These are phyloP conservation scores for Penicillium daleae DNA, from an alignment of 495 filamentous ascomycete species.

Conservation along the genomic window DNA sequence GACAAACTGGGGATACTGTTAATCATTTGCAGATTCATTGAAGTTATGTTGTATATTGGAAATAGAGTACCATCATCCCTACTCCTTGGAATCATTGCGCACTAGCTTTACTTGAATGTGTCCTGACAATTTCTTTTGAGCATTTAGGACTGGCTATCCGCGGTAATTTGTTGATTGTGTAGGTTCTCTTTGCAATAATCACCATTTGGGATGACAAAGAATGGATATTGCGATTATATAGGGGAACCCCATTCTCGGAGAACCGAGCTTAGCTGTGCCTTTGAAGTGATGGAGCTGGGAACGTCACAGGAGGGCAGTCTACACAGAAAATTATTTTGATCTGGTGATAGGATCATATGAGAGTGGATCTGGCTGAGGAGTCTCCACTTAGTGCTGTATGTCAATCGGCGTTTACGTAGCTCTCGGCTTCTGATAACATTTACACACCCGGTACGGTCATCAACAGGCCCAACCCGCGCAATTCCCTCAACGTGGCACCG, in stretches of 20 bases:
- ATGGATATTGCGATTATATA: no score
- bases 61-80: neutral
- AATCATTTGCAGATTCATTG: neutral
- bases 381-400: neutral
- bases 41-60: neutral
- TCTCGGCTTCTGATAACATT: no score
- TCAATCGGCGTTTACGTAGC: slow-evolving; percentile 4
- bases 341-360: neutral
- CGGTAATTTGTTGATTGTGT: no score
- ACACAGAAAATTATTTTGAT: neutral
- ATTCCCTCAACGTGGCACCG: neutral
- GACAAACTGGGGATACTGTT: neutral
- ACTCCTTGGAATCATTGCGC: neutral
- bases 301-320: neutral
- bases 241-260: no score
- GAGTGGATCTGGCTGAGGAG: neutral
- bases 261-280: no score
- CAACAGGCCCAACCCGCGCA: slow-evolving; percentile 13
- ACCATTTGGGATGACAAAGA: no score
- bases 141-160: no score
- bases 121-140: no score
- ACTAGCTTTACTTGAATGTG: no score
- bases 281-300: neutral
- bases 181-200: no score
- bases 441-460: slow-evolving; percentile 17